phyloP scores from a whole-genome alignment of 768 basidiomycete genomes.

The Leccinum disarticulatum region DNA sequence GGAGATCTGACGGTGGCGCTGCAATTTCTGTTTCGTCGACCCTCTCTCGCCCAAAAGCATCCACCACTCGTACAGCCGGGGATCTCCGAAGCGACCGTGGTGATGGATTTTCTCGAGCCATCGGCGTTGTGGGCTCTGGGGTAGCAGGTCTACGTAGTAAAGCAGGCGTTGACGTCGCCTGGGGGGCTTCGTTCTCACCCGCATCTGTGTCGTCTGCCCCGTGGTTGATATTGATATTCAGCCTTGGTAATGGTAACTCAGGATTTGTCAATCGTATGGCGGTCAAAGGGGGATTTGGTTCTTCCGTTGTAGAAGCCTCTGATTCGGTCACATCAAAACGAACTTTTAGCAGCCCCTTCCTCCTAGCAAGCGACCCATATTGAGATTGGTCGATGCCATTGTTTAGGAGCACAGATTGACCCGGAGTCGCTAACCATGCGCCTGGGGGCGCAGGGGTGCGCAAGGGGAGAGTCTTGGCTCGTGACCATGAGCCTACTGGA shows the following conservation, averaged over 20 bases:
- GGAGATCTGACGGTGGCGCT: background rate
- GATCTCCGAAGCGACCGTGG: constrained; percentile 45
- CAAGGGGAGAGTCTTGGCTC: constrained; percentile 43
- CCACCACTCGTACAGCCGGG: constrained; percentile 61
- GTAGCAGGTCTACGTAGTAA: constrained; percentile 17
- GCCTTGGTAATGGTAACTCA: constrained; percentile 16
- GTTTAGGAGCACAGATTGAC: constrained; percentile 23
- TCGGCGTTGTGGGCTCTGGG: constrained; percentile 27
- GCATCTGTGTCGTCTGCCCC: constrained; percentile 10
- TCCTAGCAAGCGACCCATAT: constrained; percentile 35
- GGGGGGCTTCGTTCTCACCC: constrained; percentile 6
- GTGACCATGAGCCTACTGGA: constrained; percentile 49
- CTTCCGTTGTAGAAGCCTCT: constrained; percentile 33
- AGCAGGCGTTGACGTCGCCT: constrained; percentile 1
- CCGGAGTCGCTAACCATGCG: constrained; percentile 63
- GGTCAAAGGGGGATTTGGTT: constrained; percentile 28
- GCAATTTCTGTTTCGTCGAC: constrained; percentile 12
- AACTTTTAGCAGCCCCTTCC: constrained; percentile 67
- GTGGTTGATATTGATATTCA: background rate
- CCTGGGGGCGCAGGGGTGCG: constrained; percentile 72
- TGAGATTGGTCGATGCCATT: constrained; percentile 28
- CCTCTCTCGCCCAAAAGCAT: constrained; percentile 64
- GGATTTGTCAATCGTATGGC: constrained; percentile 27
- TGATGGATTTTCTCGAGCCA: constrained; percentile 25
- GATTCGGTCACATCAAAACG: constrained; percentile 58